Conservation (phyloP, 148 eudicot species). For the Hydrangea macrophylla region DNA sequence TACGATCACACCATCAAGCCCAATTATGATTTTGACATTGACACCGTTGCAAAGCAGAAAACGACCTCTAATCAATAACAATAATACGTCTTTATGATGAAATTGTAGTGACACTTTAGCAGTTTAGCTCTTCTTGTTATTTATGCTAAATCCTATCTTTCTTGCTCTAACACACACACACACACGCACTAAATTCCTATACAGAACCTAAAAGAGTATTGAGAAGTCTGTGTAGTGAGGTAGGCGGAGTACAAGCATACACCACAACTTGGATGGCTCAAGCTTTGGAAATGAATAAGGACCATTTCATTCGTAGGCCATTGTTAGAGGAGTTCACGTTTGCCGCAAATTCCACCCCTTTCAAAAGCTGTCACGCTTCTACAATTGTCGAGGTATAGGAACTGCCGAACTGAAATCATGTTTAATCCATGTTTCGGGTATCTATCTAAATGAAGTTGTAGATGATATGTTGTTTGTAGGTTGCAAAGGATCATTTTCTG, state of each 20-base stretch:
- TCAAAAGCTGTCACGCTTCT: slow-evolving; percentile 88
- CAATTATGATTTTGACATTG: background rate
- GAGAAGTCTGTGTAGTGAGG: slow-evolving; percentile 22
- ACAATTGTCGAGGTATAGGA: slow-evolving; percentile 80
- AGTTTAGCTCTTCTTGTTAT: background rate
- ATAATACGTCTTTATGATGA: background rate
- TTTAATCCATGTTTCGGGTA: background rate
- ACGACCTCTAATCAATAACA: background rate
- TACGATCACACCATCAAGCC: background rate
- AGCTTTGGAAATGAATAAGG: slow-evolving; percentile 16
- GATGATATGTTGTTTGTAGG: slow-evolving; percentile 32
- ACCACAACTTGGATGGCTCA: slow-evolving; percentile 13
- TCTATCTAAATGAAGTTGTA: background rate
- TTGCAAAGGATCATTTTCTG: slow-evolving; percentile 69
- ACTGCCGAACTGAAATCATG: background rate
- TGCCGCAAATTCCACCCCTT: slow-evolving; percentile 55
- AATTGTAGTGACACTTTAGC: background rate
- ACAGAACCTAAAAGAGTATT: background rate
- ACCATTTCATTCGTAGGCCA: slow-evolving; percentile 24
- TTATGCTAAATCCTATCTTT: background rate
- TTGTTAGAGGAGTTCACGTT: slow-evolving; percentile 66
- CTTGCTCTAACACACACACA: background rate
- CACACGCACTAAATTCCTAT: background rate
- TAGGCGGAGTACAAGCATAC: slow-evolving; percentile 16
- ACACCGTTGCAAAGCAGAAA: background rate